Evolutionary conservation across 1,284 basidiomycete species (phyloP), one percentile per base, ranked within the genome.

Genomic region (Termitomyces sp.): DNA sequence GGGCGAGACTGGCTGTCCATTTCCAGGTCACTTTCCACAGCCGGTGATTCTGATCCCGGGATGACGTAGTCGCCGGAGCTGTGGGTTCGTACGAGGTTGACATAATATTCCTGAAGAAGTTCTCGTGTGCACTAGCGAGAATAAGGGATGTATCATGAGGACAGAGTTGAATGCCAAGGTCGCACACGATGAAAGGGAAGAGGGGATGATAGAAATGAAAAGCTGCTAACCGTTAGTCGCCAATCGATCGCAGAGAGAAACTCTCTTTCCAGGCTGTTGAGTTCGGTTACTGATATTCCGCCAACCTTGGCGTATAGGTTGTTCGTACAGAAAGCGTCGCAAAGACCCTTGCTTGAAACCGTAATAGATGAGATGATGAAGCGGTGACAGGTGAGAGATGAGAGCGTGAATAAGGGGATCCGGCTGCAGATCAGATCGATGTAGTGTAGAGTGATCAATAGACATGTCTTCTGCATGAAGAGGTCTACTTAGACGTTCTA

Each of bases 311-410:
- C 91, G 71, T 97, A 97, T 64, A 93, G 83, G 47, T 81, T 82
- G 68, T 97, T 97, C 42, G 91, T 91, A 72, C 91, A 94, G 68
- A 97, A 97, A 16, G 86, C 83, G 72, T 97, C 94, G 70, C 90
- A 95, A 49, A 96, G 82, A 1, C 91, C 91, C 71, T 97, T 97
- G 70, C 84, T 88, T 52, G 91, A 85, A 51, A 94, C 86, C 37
- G 88, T 83, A 65, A 95, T 86, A 60, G 92, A 83, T 47, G 93
- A 81, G 71, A 96, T 96, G 66, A 95, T 79, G 73, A 97, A 97
- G 51, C 93, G 91, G 72, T 97, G 95, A 63, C 93, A 93, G 30
- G 95, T 97, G 64, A 96, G 81, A 31, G 92, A 96, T 39, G 91
- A 91, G 60, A 98, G 81, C 35, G 91, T 95, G 73, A 96, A 96